Conservation (phyloP, 306 rosid species). For the Casuarina cunninghamiana region DNA sequence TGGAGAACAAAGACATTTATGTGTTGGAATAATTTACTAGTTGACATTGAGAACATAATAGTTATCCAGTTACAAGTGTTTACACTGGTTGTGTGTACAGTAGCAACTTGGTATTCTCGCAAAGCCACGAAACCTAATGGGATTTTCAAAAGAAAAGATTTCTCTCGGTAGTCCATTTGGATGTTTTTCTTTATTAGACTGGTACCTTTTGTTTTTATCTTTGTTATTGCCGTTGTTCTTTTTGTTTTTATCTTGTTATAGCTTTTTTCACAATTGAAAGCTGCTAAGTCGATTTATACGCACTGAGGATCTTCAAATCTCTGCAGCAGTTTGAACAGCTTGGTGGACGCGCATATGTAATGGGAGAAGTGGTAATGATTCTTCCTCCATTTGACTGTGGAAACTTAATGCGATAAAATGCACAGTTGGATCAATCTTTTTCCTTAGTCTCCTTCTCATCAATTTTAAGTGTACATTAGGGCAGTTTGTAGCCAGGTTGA, state of each 20-base stretch:
- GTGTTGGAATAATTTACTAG: not conserved
- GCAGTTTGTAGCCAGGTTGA: not conserved
- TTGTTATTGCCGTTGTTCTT: not conserved
- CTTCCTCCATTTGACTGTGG: conserved; percentile 6
- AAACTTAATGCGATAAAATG: not conserved
- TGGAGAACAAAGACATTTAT: not conserved
- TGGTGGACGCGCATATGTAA: conserved; percentile 38
- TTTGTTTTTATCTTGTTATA: not conserved
- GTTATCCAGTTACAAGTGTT: not conserved
- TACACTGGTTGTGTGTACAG: not conserved
- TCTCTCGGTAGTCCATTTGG: not conserved
- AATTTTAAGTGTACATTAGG: not conserved
- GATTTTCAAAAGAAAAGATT: not conserved
- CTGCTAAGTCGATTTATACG: conserved; percentile 9
- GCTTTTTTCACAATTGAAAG: not conserved
- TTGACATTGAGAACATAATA: not conserved
- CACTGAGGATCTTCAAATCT: conserved; percentile 16
- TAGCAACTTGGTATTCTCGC: not conserved
- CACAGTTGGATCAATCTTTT: not conserved
- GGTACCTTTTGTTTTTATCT: not conserved
- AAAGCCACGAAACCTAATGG: not conserved
- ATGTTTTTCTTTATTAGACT: not conserved
- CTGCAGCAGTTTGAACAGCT: conserved; percentile 57
- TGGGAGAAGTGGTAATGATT: conserved; percentile 60
- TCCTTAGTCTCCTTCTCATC: not conserved